These are phyloP conservation scores for Triglochin maritima DNA, from an alignment of 106 monocot genomes.

Conservation along the genomic window DNA sequence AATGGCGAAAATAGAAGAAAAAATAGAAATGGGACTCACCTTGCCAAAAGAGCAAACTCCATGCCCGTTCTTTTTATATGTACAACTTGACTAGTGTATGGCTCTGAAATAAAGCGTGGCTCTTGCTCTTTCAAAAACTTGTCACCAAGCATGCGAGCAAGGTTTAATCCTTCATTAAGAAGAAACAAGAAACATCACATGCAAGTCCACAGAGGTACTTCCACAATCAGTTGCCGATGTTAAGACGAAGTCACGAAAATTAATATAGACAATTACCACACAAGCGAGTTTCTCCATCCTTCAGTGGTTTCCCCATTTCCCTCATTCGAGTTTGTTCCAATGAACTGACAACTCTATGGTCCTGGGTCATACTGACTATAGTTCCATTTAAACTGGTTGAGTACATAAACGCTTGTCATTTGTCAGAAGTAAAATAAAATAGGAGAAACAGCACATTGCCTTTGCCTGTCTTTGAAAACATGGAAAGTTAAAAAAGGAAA, in stretches of 20 bases:
- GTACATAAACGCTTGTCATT: not conserved
- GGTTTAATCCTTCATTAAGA: constrained; percentile 49
- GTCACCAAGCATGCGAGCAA: constrained; percentile 89
- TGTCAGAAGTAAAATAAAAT: not conserved
- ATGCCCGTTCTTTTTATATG: constrained; percentile 36
- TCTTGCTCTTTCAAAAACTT: constrained; percentile 95
- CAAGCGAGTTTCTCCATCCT: constrained; percentile 80
- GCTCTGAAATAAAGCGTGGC: constrained; percentile 68
- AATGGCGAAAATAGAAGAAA: not conserved
- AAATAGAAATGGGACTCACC: constrained; percentile 28
- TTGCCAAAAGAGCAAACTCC: constrained; percentile 73
- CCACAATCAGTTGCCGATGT: too few species aligned
- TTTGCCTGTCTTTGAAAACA: too few species aligned
- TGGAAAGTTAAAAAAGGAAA: too few species aligned
- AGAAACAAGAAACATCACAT: not conserved
- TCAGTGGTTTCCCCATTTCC: constrained; percentile 54
- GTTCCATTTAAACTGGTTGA: constrained; percentile 43
- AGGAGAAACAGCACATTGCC: not conserved
- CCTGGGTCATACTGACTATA: constrained; percentile 68
- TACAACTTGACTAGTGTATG: constrained; percentile 66
- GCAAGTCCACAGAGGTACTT: not conserved
- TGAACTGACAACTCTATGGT: constrained; percentile 60
- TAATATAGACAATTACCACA: constrained; percentile 28
- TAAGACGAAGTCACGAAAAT: not conserved
- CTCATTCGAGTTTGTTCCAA: constrained; percentile 50